These are phyloP conservation scores for Penicillium cosmopolitanum DNA, from an alignment of 495 filamentous ascomycete species.

Conservation along the genomic window DNA sequence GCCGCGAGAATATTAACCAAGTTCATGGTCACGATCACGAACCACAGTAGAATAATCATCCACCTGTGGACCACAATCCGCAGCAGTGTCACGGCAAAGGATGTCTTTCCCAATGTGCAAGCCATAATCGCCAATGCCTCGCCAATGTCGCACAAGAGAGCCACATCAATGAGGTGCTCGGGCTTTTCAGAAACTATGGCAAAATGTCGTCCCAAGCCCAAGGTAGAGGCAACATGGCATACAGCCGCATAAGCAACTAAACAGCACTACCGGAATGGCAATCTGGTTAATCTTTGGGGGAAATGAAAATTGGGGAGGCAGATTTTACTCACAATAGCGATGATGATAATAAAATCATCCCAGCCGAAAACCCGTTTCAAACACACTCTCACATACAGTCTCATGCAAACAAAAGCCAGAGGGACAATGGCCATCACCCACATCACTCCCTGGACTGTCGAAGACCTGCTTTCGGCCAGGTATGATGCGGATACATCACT, in stretches of 20 bases:
- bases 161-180: conserved; percentile 23
- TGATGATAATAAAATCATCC: conserved; percentile 31
- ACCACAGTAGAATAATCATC: conserved; percentile 24
- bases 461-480: conserved; percentile 15
- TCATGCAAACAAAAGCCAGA: conserved; percentile 23
- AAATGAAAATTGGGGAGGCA: background rate
- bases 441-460: conserved; percentile 30
- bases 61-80: conserved; percentile 25
- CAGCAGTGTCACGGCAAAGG: conserved; percentile 25
- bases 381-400: conserved; percentile 28
- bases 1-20: conserved; percentile 23
- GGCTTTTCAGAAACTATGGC: conserved; percentile 20
- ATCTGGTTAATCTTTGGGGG: background rate
- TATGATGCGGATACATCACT: background rate
- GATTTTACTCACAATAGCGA: conserved; percentile 24
- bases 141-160: conserved; percentile 25
- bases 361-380: conserved; percentile 32
- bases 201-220: conserved; percentile 25
- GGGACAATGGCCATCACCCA: conserved; percentile 32
- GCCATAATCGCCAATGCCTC: conserved; percentile 29
- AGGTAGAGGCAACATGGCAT: conserved; percentile 24
- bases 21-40: conserved; percentile 30
- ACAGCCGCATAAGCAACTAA: conserved; percentile 31
- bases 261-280: conserved; percentile 12
- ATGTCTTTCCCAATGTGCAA: conserved; percentile 27